Evolutionary conservation across 2,329 filamentous ascomycete genomes (phyloP).

Genomic region (Nigrospora osmanthi): DNA sequence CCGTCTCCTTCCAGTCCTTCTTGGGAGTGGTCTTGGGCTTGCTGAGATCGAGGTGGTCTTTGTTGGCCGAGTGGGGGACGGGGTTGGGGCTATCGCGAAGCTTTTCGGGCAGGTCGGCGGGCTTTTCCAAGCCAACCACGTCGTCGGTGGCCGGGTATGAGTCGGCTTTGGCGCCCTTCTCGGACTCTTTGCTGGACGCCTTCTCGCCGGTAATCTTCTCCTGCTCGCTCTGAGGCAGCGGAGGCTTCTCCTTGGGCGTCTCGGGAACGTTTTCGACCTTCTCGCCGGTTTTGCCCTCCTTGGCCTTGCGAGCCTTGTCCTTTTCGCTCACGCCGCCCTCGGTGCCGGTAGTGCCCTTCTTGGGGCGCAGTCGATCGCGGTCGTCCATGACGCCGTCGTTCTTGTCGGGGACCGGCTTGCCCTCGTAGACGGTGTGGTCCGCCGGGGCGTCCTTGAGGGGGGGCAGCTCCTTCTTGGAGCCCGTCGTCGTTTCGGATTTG

Average conservation of each 20-base stretch:
- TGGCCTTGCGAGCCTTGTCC: slow-evolving; percentile 63
- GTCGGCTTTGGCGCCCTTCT: slow-evolving; percentile 31
- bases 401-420: slow-evolving; percentile 52
- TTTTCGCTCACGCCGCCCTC: slow-evolving; percentile 87
- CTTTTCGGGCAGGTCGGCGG: slow-evolving; percentile 69
- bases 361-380: slow-evolving; percentile 64
- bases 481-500: slow-evolving; percentile 21
- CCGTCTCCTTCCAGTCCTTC: slow-evolving; percentile 22
- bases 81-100: slow-evolving; percentile 68
- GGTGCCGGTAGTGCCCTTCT: slow-evolving; percentile 80
- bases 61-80: slow-evolving; percentile 56
- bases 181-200: slow-evolving; percentile 28
- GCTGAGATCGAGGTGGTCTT: slow-evolving; percentile 51
- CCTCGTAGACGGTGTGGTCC: slow-evolving; percentile 47
- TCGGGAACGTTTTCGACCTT: slow-evolving; percentile 69
- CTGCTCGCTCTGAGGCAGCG: slow-evolving; percentile 73
- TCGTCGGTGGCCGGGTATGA: slow-evolving; percentile 25
- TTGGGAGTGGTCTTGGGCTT: slow-evolving; percentile 26
- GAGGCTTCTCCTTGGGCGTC: slow-evolving; percentile 77
- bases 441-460: slow-evolving; percentile 39
- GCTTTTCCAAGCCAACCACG: slow-evolving; percentile 61
- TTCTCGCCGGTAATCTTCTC: slow-evolving; percentile 49
- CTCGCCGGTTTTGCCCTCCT: slow-evolving; percentile 57
- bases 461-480: slow-evolving; percentile 30
- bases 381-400: slow-evolving; percentile 92